These are phyloP conservation scores for Aspergillus hancockii DNA, from an alignment of 495 filamentous ascomycete genomes.

Conservation along the genomic window DNA sequence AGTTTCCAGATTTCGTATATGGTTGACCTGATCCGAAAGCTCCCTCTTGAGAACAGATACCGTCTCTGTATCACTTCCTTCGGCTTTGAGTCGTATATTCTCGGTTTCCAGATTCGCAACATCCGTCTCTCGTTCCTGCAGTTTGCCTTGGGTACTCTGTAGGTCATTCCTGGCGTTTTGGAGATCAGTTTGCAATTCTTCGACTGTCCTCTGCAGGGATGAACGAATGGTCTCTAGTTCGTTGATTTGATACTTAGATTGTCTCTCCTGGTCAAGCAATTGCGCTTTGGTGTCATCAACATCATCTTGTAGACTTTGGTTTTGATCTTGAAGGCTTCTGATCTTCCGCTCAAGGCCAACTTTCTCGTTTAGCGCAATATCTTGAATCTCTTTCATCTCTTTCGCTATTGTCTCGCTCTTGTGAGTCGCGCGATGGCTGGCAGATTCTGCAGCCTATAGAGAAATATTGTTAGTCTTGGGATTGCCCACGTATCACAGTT, in stretches of 20 bases:
- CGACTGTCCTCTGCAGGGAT: constrained; percentile 64
- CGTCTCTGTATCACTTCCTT: constrained; percentile 82
- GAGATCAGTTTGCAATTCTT: constrained; percentile 72
- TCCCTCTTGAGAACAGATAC: constrained; percentile 80
- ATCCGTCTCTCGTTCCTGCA: constrained; percentile 67
- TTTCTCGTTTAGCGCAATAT: constrained; percentile 66
- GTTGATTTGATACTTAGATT: constrained; percentile 64
- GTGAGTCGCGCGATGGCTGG: constrained; percentile 64
- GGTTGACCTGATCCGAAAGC: constrained; percentile 82
- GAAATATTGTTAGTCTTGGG: constrained; percentile 18
- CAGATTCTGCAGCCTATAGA: constrained; percentile 60
- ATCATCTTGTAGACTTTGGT: constrained; percentile 71
- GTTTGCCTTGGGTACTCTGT: constrained; percentile 63
- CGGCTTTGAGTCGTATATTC: constrained; percentile 76
- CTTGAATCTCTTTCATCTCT: constrained; percentile 71
- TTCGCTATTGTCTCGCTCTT: constrained; percentile 71
- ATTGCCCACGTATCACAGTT: background rate
- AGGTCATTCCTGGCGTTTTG: constrained; percentile 62
- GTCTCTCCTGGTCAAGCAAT: constrained; percentile 68
- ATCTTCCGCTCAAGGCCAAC: constrained; percentile 69
- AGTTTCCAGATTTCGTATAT: constrained; percentile 81
- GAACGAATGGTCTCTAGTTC: constrained; percentile 72
- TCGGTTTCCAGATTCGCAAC: constrained; percentile 77
- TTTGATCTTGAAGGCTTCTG: constrained; percentile 71
- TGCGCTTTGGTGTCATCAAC: constrained; percentile 72